Evolutionary conservation across 2,329 filamentous ascomycete species (phyloP).

Genomic region (Dryadomyces quercivorus): DNA sequence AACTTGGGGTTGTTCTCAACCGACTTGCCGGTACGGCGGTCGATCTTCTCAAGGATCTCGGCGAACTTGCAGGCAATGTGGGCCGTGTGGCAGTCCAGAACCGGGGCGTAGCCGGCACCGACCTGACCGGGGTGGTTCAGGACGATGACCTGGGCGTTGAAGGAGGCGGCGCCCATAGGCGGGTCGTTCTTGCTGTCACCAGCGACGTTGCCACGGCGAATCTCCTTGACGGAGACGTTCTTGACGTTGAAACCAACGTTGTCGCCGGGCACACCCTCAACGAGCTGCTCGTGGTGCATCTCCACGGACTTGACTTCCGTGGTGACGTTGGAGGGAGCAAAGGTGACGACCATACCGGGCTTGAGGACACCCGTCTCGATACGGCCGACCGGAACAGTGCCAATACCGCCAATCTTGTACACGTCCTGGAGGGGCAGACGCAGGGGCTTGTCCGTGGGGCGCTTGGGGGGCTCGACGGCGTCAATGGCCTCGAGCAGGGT

Average conservation of each 20-base stretch:
- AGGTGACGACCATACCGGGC: slow-evolving; percentile 89
- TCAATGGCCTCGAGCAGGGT: slow-evolving; percentile 99
- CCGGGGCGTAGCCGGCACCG: slow-evolving; percentile 96
- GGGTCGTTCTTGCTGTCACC: slow-evolving; percentile 99
- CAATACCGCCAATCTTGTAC: slow-evolving; percentile 99
- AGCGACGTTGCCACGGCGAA: slow-evolving; percentile 98
- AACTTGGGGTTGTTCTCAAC: slow-evolving; percentile 90
- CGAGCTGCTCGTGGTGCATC: slow-evolving; percentile 99
- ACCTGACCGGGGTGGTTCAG: slow-evolving; percentile 99
- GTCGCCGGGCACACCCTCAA: slow-evolving; percentile 93
- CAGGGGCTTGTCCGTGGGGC: slow-evolving; percentile 98
- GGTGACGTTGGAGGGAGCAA: slow-evolving; percentile 96
- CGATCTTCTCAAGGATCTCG: slow-evolving; percentile 99
- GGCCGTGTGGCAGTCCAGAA: slow-evolving; percentile 99
- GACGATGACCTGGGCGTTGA: slow-evolving; percentile 99
- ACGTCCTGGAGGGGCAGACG: slow-evolving; percentile 99
- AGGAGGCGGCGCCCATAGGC: slow-evolving; percentile 74
- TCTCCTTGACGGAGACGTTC: slow-evolving; percentile 99
- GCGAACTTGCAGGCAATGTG: slow-evolving; percentile 99
- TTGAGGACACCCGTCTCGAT: slow-evolving; percentile 98
- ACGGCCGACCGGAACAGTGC: slow-evolving; percentile 99
- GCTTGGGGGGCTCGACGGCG: slow-evolving; percentile 80
- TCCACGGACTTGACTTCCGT: slow-evolving; percentile 99
- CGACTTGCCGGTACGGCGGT: slow-evolving; percentile 98
- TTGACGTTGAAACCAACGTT: slow-evolving; percentile 99